phyloP scores from a whole-genome alignment of 257 asterid species.

The Osmanthus fragrans region DNA sequence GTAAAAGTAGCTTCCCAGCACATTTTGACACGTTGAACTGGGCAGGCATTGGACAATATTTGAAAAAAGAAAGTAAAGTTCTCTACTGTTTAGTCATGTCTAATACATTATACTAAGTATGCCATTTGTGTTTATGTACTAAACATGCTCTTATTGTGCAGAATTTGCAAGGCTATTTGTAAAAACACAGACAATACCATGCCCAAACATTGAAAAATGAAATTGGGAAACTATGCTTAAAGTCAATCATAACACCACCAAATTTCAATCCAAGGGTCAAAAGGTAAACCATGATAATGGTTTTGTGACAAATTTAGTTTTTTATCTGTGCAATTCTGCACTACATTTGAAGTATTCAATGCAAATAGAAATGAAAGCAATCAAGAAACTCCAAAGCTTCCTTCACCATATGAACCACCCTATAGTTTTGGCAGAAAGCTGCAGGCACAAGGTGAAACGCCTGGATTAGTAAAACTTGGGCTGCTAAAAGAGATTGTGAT shows the following conservation, averaged over 20 bases:
- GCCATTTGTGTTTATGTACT: neutral
- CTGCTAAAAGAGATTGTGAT: neutral
- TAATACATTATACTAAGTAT: neutral
- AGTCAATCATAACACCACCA: neutral
- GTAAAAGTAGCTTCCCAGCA: too few species aligned
- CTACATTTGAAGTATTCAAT: slow-evolving; percentile 18
- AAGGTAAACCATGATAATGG: neutral
- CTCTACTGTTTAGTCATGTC: neutral
- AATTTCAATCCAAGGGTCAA: neutral
- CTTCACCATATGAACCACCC: slow-evolving; percentile 12
- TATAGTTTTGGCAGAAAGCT: slow-evolving; percentile 24
- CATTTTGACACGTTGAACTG: neutral
- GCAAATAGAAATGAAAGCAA: slow-evolving; percentile 17
- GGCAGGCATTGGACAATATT: neutral
- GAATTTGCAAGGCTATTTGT: neutral
- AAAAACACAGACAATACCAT: neutral
- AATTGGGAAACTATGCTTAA: neutral
- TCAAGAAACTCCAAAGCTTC: slow-evolving; percentile 15
- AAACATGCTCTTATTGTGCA: neutral
- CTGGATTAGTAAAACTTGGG: slow-evolving; percentile 10
- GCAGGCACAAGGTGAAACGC: slow-evolving; percentile 22
- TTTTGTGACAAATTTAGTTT: slow-evolving; percentile 16
- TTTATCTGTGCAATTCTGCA: slow-evolving; percentile 20
- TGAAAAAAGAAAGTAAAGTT: too few species aligned
- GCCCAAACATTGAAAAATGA: neutral